These are phyloP conservation scores for Cyclanthera cordifolia DNA, from an alignment of 306 rosid species.

Conservation along the genomic window DNA sequence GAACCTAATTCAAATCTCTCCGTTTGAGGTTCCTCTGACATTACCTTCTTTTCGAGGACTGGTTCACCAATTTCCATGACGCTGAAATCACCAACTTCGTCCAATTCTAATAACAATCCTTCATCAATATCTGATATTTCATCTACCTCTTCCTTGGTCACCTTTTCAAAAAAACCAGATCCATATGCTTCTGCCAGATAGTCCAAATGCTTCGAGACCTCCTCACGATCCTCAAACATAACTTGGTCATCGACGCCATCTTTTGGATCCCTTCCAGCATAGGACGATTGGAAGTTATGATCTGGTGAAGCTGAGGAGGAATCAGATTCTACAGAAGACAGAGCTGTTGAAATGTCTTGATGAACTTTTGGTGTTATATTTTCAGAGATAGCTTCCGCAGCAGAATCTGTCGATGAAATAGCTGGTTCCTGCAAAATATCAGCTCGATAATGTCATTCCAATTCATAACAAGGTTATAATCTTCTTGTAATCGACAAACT, in stretches of 20 bases:
- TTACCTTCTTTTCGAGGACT: conserved; percentile 16
- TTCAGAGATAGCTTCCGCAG: conserved; percentile 13
- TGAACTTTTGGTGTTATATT: conserved; percentile 19
- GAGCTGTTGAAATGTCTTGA: conserved; percentile 18
- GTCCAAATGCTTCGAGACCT: conserved; percentile 26
- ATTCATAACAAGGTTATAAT: not conserved
- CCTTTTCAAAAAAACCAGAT: conserved; percentile 28
- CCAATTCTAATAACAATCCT: conserved; percentile 59
- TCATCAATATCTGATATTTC: conserved; percentile 59
- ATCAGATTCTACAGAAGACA: conserved; percentile 24
- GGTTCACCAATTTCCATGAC: conserved; percentile 32
- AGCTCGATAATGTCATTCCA: conserved; percentile 5
- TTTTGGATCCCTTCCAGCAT: conserved; percentile 25
- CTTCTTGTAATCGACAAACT: too few species aligned
- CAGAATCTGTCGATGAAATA: conserved; percentile 20
- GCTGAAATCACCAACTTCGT: conserved; percentile 75
- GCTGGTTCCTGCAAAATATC: conserved; percentile 34
- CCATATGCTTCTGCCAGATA: conserved; percentile 30
- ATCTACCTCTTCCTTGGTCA: conserved; percentile 32
- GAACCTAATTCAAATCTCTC: conserved; percentile 6
- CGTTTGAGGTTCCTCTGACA: conserved; percentile 25
- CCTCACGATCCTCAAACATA: conserved; percentile 19
- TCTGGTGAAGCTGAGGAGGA: conserved; percentile 16
- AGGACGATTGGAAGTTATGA: conserved; percentile 27
- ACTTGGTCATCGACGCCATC: conserved; percentile 17